These are phyloP conservation scores for Aspergillus udagawae DNA, from an alignment of 2,329 filamentous ascomycete species.

Conservation along the genomic window DNA sequence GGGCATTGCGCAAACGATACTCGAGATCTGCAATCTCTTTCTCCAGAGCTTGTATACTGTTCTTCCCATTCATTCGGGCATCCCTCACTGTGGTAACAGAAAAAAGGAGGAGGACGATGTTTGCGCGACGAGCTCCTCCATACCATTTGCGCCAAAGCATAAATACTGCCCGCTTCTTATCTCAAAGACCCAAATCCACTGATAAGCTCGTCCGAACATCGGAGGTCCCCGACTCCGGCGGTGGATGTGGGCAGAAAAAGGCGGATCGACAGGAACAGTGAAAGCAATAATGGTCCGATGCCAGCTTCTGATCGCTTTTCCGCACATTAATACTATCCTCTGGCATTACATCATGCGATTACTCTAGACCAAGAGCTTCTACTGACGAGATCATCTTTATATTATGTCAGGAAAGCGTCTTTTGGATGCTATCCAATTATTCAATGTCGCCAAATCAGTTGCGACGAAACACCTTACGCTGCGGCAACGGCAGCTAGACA, in stretches of 20 bases:
- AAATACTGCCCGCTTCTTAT: constrained; percentile 6
- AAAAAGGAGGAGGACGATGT: constrained; percentile 2
- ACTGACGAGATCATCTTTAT: background rate
- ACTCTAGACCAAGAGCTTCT: constrained; percentile 4
- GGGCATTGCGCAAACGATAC: constrained; percentile 44
- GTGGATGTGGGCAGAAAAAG: constrained; percentile 11
- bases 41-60: constrained; percentile 22
- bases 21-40: constrained; percentile 47
- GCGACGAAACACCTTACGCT: constrained; percentile 60
- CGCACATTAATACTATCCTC: background rate
- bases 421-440: constrained; percentile 67
- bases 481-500: constrained; percentile 58
- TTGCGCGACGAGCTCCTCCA: background rate
- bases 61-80: constrained; percentile 20
- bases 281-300: background rate
- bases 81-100: constrained; percentile 1
- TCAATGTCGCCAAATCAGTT: constrained; percentile 65
- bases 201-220: background rate
- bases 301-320: background rate
- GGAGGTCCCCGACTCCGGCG: constrained; percentile 9
- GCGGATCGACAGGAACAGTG: background rate
- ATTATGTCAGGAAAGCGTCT: constrained; percentile 58
- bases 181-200: constrained; percentile 1
- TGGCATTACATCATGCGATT: constrained; percentile 17
- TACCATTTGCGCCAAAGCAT: background rate